Evolutionary conservation across 768 basidiomycete genomes (phyloP).

Genomic region (Rhodotorula toruloides): DNA sequence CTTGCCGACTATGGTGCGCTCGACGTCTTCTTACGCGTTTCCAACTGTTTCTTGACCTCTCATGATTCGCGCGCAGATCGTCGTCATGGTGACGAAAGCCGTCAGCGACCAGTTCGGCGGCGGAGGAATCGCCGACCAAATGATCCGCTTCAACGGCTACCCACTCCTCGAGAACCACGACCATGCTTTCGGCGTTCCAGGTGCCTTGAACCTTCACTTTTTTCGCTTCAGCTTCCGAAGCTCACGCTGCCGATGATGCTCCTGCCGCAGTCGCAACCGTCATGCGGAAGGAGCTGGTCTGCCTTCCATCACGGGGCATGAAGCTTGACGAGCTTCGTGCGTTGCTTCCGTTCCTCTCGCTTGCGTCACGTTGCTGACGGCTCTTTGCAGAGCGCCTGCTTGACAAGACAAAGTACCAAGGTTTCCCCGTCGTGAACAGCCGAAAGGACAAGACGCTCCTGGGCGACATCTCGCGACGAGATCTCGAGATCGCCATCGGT

Average conservation of each 20-base stretch:
- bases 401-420: slow-evolving; percentile 69
- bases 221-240: not conserved
- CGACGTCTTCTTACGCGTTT: not conserved
- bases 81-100: slow-evolving; percentile 90
- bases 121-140: slow-evolving; percentile 91
- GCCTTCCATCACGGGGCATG: slow-evolving; percentile 70
- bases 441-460: slow-evolving; percentile 59
- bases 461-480: slow-evolving; percentile 83
- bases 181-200: slow-evolving; percentile 80
- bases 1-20: slow-evolving; percentile 85
- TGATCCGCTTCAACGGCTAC: slow-evolving; percentile 94
- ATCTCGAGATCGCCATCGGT: slow-evolving; percentile 83
- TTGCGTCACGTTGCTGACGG: slow-evolving; percentile 8
- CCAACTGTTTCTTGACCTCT: rapidly evolving
- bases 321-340: slow-evolving; percentile 71
- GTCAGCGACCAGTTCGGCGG: slow-evolving; percentile 91
- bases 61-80: no score
- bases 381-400: slow-evolving; percentile 61
- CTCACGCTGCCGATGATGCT: not conserved
- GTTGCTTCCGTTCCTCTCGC: slow-evolving; percentile 40
- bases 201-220: slow-evolving; percentile 51
- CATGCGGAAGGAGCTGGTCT: slow-evolving; percentile 75
- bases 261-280: slow-evolving; percentile 60
- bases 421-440: slow-evolving; percentile 77
- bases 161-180: slow-evolving; percentile 96